Conservation (phyloP, 2,329 filamentous ascomycete genomes). For the Fusarium multiceps region DNA sequence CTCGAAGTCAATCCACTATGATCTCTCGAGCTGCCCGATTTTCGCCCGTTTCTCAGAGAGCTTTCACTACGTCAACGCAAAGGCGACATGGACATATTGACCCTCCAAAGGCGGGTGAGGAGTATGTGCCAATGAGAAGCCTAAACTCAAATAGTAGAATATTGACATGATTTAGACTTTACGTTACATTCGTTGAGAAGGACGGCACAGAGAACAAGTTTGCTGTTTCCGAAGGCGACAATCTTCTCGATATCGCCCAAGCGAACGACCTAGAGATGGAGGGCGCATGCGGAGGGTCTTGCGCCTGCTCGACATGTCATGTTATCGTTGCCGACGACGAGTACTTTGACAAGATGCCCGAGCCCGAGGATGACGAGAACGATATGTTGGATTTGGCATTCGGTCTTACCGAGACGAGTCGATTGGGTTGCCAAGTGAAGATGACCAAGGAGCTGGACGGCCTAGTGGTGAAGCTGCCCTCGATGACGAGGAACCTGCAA, state of each 20-base stretch:
- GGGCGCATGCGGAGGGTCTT: slow-evolving; percentile 94
- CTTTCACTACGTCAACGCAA: slow-evolving; percentile 73
- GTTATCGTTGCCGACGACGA: slow-evolving; percentile 82
- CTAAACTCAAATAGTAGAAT: background rate
- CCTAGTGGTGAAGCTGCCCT: slow-evolving; percentile 83
- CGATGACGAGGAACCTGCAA: slow-evolving; percentile 96
- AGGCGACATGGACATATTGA: slow-evolving; percentile 81
- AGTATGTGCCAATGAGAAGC: slow-evolving; percentile 66
- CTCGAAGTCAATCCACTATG: slow-evolving; percentile 39
- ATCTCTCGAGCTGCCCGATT: slow-evolving; percentile 19
- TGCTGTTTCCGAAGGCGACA: slow-evolving; percentile 86
- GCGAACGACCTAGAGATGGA: slow-evolving; percentile 98
- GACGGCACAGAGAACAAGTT: slow-evolving; percentile 81
- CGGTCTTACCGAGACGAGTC: slow-evolving; percentile 84
- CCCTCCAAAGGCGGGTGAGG: slow-evolving; percentile 89
- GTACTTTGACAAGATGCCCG: slow-evolving; percentile 81
- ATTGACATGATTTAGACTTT: slow-evolving; percentile 67
- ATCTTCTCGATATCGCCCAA: slow-evolving; percentile 94
- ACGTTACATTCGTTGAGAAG: slow-evolving; percentile 94
- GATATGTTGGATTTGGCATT: slow-evolving; percentile 94
- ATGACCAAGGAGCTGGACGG: slow-evolving; percentile 94
- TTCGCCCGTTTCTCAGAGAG: slow-evolving; percentile 50
- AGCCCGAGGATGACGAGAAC: slow-evolving; percentile 84
- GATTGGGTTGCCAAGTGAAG: slow-evolving; percentile 88
- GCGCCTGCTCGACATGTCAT: slow-evolving; percentile 93